Conservation (phyloP, 257 asterid genomes). For the Scutellaria minor region DNA sequence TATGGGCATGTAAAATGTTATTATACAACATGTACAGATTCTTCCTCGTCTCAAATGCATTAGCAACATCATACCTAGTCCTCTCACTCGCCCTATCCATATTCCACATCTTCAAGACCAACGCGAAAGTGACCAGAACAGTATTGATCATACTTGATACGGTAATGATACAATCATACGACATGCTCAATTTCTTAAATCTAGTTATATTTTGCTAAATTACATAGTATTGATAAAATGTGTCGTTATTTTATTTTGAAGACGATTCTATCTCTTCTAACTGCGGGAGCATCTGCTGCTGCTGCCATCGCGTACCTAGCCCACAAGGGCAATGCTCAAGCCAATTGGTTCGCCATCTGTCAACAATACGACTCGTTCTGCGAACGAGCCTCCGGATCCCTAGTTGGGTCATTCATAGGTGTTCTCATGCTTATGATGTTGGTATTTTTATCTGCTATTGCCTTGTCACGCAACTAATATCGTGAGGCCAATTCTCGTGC, state of each 20-base stretch:
- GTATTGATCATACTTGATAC: slow-evolving; percentile 66
- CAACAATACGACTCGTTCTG: slow-evolving; percentile 66
- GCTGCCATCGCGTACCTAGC: slow-evolving; percentile 73
- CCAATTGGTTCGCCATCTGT: slow-evolving; percentile 65
- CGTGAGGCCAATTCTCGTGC: too few relatives aligned
- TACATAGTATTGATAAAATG: slow-evolving; percentile 1
- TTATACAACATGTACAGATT: slow-evolving; percentile 46
- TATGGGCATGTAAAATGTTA: too few relatives aligned
- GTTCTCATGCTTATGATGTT: slow-evolving; percentile 60
- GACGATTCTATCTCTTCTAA: slow-evolving; percentile 61
- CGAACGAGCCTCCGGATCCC: slow-evolving; percentile 71
- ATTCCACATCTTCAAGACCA: slow-evolving; percentile 68
- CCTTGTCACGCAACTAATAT: slow-evolving; percentile 51
- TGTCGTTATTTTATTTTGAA: slow-evolving; percentile 32
- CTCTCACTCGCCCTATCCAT: slow-evolving; percentile 67
- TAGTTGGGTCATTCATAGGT: slow-evolving; percentile 73
- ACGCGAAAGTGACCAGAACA: slow-evolving; percentile 53
- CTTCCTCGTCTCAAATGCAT: slow-evolving; percentile 65
- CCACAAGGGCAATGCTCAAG: slow-evolving; percentile 59
- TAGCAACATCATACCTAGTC: slow-evolving; percentile 59
- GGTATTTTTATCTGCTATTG: slow-evolving; percentile 56
- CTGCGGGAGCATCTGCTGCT: slow-evolving; percentile 81
- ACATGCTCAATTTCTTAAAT: too few relatives aligned
- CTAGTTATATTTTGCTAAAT: not conserved
- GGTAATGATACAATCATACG: slow-evolving; percentile 37